Evolutionary conservation across 768 basidiomycete genomes (phyloP).

Genomic region (Suillus occidentalis): DNA sequence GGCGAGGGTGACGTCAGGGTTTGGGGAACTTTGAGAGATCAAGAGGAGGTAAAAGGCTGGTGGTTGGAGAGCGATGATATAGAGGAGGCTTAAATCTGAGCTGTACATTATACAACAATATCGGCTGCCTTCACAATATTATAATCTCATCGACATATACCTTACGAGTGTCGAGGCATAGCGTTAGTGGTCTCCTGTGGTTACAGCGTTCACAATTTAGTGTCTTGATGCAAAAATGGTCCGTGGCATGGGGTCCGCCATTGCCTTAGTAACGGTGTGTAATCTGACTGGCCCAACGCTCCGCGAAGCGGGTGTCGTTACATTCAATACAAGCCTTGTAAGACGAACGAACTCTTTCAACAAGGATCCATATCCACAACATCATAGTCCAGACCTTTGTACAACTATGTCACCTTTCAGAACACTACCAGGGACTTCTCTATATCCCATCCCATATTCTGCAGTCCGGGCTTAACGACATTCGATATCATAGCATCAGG

Average conservation of each 20-base stretch:
- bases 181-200: too few species aligned
- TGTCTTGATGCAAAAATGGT: too few species aligned
- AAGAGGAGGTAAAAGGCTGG: constrained; percentile 34
- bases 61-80: constrained; percentile 61
- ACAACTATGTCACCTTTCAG: constrained; percentile 15
- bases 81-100: constrained; percentile 34
- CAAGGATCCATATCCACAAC: too few species aligned
- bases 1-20: constrained; percentile 31
- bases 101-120: not conserved
- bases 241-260: too few species aligned
- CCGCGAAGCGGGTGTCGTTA: too few species aligned
- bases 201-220: too few species aligned
- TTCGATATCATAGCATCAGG: constrained; percentile 42
- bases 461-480: constrained; percentile 33
- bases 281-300: too few species aligned
- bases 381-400: not conserved
- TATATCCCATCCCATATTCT: constrained; percentile 37
- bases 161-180: too few species aligned
- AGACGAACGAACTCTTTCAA: too few species aligned
- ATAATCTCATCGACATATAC: too few species aligned
- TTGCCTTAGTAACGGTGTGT: too few species aligned
- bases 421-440: constrained; percentile 35
- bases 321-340: too few species aligned
- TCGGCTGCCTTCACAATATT: not conserved
- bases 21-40: constrained; percentile 23